A percentile compares a stretch with the other conserved stretches of the same genome.
These are phyloP conservation scores for Penicillium sp. DNA, from an alignment of 2,329 filamentous ascomycete genomes.

Conservation along the genomic window DNA sequence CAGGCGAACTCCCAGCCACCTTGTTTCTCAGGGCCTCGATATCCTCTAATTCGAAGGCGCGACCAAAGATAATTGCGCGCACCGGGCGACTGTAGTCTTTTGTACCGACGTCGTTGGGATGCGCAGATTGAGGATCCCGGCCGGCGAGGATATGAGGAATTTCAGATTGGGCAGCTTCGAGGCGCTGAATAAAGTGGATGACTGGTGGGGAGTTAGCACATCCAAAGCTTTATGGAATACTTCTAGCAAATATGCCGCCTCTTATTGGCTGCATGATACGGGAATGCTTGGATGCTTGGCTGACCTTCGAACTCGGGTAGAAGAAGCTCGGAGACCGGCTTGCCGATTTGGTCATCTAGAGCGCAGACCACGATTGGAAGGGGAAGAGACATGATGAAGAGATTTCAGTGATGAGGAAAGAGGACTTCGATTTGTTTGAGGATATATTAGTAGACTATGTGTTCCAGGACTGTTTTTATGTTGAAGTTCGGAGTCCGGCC, in stretches of 20 bases:
- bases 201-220: slow-evolving; percentile 10
- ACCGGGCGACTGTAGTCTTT: slow-evolving; percentile 26
- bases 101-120: slow-evolving; percentile 26
- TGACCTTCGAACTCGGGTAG: slow-evolving; percentile 24
- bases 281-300: background rate
- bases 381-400: slow-evolving; percentile 10
- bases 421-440: background rate
- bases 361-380: slow-evolving; percentile 23
- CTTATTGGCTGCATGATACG: no score
- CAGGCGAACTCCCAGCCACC: slow-evolving; percentile 1
- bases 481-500: slow-evolving; percentile 2
- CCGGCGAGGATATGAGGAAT: slow-evolving; percentile 27
- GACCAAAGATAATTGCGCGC: slow-evolving; percentile 32
- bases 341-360: slow-evolving; percentile 14
- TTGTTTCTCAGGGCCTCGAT: slow-evolving; percentile 15
- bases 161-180: slow-evolving; percentile 20
- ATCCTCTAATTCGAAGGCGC: slow-evolving; percentile 20
- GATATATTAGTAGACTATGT: no score
- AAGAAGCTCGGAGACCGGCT: slow-evolving; percentile 17
- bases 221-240: background rate
- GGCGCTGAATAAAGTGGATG: slow-evolving; percentile 25
- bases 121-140: slow-evolving; percentile 19
- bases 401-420: background rate
- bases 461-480: background rate
- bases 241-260: no score